phyloP scores from a whole-genome alignment of 2,329 filamentous ascomycete species.

The Graphilbum fragrans region DNA sequence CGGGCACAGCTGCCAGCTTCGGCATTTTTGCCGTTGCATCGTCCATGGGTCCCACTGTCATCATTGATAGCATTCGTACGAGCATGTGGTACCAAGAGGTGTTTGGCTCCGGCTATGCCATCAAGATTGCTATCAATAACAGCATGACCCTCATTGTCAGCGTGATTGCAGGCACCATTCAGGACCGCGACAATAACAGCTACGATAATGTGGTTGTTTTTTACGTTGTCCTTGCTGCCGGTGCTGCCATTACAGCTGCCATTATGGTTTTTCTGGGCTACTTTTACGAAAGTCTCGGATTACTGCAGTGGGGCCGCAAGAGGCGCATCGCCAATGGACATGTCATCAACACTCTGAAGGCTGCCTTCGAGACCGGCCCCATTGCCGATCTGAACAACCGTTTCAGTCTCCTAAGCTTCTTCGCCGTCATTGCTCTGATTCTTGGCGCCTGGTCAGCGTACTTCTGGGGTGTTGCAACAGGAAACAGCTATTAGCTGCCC shows the following conservation, averaged over 20 bases:
- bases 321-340: slow-evolving; percentile 32
- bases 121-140: slow-evolving; percentile 52
- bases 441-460: slow-evolving; percentile 42
- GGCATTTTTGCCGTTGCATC: slow-evolving; percentile 45
- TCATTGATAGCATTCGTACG: slow-evolving; percentile 49
- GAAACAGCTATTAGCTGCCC: slow-evolving; percentile 7
- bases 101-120: slow-evolving; percentile 47
- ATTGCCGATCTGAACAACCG: background rate
- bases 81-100: slow-evolving; percentile 30
- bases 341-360: slow-evolving; percentile 20
- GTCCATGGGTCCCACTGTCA: slow-evolving; percentile 42
- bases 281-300: slow-evolving; percentile 27
- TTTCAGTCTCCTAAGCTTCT: slow-evolving; percentile 28
- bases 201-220: slow-evolving; percentile 43
- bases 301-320: slow-evolving; percentile 47
- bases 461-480: slow-evolving; percentile 45
- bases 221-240: slow-evolving; percentile 39
- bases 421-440: slow-evolving; percentile 29
- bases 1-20: slow-evolving; percentile 45
- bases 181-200: slow-evolving; percentile 42
- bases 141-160: slow-evolving; percentile 49
- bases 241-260: background rate
- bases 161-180: slow-evolving; percentile 43
- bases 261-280: slow-evolving; percentile 18
- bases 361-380: slow-evolving; percentile 20